Conservation (phyloP, 139 green algal species). For the Dunaliella primolecta region DNA sequence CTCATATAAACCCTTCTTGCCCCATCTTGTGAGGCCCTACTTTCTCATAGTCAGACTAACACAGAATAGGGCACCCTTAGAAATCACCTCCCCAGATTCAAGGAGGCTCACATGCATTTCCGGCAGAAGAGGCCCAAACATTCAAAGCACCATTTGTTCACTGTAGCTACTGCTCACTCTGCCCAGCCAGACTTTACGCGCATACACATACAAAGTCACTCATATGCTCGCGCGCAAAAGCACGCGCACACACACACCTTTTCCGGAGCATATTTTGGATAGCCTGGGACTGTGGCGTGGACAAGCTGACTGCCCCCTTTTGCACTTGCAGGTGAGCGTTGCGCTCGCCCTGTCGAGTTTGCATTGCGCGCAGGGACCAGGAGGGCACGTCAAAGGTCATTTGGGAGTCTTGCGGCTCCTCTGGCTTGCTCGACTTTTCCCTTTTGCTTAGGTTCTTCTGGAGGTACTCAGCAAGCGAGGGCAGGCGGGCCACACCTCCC, state of each 20-base stretch:
- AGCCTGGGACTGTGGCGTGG: constrained; percentile 10
- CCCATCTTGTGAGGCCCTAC: no score
- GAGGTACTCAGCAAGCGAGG: background rate
- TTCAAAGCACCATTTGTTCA: no score
- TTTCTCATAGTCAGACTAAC: no score
- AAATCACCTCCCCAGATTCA: no score
- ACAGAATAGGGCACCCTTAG: no score
- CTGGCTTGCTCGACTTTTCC: background rate
- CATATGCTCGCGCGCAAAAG: no score
- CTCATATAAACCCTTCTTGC: no score
- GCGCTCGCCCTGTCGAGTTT: constrained; percentile 22
- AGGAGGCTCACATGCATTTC: no score
- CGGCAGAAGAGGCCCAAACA: no score
- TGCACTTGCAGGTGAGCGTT: constrained; percentile 5
- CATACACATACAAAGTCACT: no score
- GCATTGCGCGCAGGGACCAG: constrained; percentile 33
- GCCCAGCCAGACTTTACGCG: no score
- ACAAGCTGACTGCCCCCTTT: background rate
- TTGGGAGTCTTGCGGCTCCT: background rate
- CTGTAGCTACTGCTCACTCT: no score
- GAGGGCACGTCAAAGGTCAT: constrained; percentile 19
- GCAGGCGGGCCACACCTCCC: background rate
- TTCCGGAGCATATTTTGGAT: constrained; percentile 19
- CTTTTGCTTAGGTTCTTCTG: background rate
- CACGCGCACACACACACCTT: background rate